phyloP scores from a whole-genome alignment of 2,329 filamentous ascomycete species.

The Xylogone sp. region DNA sequence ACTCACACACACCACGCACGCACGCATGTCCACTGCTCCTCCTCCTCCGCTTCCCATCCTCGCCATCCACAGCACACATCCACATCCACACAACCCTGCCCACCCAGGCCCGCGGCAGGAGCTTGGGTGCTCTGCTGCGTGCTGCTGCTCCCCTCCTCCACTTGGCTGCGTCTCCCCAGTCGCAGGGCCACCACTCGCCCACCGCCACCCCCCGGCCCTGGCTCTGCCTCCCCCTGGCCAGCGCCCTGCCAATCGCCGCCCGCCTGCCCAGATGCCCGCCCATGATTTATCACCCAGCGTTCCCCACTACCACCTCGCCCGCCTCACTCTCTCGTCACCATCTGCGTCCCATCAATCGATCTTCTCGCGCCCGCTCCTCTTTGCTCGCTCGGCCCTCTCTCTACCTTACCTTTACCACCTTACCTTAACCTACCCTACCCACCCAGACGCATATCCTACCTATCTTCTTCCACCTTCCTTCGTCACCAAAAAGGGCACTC shows the following conservation, averaged over 20 bases:
- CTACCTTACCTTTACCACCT: constrained; percentile 5
- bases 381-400: constrained; percentile 6
- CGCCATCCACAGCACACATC: no score
- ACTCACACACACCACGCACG: no score
- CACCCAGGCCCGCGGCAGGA: not conserved
- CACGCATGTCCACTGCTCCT: no score
- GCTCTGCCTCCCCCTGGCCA: not conserved
- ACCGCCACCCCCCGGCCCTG: not conserved
- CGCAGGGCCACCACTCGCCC: constrained; percentile 1
- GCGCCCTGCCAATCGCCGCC: not conserved
- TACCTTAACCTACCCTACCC: constrained; percentile 10
- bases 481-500: constrained; percentile 8
- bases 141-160: no score
- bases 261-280: not conserved
- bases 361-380: not conserved
- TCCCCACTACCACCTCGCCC: constrained; percentile 9
- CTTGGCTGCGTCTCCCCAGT: not conserved
- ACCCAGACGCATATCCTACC: constrained; percentile 3
- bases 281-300: not conserved
- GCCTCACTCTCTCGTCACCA: not conserved
- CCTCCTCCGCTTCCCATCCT: no score
- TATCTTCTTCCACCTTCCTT: constrained; percentile 1
- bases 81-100: not conserved
- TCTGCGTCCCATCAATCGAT: not conserved
- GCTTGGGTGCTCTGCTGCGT: no score